Conservation (phyloP, 371 early-diverging fungal genomes). For the Mucor indicus region DNA sequence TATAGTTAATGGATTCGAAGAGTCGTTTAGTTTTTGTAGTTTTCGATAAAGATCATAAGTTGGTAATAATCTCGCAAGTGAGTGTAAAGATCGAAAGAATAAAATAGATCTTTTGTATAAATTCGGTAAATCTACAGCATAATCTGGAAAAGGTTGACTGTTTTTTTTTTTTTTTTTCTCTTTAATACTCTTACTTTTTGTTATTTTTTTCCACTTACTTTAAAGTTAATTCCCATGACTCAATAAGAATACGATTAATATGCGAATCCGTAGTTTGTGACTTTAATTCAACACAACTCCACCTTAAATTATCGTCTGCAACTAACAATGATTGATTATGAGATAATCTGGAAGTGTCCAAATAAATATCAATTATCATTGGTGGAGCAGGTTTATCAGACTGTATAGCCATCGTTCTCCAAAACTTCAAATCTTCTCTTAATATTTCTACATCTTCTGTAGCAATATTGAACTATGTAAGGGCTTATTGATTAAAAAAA, state of each 20-base stretch:
- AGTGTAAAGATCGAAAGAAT: slow-evolving; percentile 82
- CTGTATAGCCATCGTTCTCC: slow-evolving; percentile 54
- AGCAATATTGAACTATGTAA: slow-evolving; percentile 75
- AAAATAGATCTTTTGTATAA: slow-evolving; percentile 88
- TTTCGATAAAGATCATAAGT: slow-evolving; percentile 61
- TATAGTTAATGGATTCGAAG: slow-evolving; percentile 45
- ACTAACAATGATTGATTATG: slow-evolving; percentile 15
- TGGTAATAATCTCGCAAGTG: slow-evolving; percentile 76
- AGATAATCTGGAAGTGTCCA: slow-evolving; percentile 60
- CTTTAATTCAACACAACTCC: slow-evolving; percentile 16
- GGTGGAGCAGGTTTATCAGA: slow-evolving; percentile 47
- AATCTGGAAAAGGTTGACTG: slow-evolving; percentile 51
- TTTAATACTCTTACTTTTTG: neutral
- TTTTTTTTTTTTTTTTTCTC: neutral
- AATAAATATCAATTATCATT: slow-evolving; percentile 72
- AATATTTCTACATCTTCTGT: slow-evolving; percentile 71
- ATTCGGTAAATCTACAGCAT: slow-evolving; percentile 72
- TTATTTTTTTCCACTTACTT: slow-evolving; percentile 44
- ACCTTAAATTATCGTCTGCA: slow-evolving; percentile 24
- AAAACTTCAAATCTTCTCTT: slow-evolving; percentile 69
- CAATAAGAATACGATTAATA: slow-evolving; percentile 58
- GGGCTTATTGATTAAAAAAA: neutral
- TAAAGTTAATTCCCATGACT: slow-evolving; percentile 76
- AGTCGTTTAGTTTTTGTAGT: slow-evolving; percentile 32
- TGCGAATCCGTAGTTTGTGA: slow-evolving; percentile 4